phyloP scores from a whole-genome alignment of 306 rosid species.

The Herpetospermum pedunculosum region DNA sequence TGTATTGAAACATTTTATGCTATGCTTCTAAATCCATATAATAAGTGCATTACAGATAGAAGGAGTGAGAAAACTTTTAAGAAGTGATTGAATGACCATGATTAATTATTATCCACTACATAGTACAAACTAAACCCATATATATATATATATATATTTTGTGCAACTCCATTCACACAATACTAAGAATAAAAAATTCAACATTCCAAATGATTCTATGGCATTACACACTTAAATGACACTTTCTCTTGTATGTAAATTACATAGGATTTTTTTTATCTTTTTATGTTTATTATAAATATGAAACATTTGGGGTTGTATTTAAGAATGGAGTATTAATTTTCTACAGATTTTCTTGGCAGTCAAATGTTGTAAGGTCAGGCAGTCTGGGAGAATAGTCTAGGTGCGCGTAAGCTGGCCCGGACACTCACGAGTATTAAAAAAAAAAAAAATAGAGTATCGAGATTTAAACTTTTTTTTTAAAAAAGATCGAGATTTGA shows the following conservation, averaged over 20 bases:
- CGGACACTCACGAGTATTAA: too few relatives aligned
- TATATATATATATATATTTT: background rate
- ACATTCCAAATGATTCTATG: background rate
- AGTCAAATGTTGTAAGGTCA: too few relatives aligned
- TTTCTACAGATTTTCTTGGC: too few relatives aligned
- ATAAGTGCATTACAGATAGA: background rate
- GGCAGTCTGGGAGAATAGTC: too few relatives aligned
- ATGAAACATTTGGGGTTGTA: too few relatives aligned
- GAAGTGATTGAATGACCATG: constrained; percentile 7
- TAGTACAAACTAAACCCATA: constrained; percentile 1
- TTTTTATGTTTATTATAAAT: background rate
- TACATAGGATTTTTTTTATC: background rate
- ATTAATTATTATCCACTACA: background rate
- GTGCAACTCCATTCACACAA: background rate
- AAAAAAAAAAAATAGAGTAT: too few relatives aligned
- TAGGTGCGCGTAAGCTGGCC: too few relatives aligned
- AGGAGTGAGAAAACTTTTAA: background rate
- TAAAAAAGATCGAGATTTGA: too few relatives aligned
- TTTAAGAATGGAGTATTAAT: too few relatives aligned
- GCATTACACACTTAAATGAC: background rate
- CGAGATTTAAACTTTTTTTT: too few relatives aligned
- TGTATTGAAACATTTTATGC: background rate
- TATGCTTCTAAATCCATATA: background rate
- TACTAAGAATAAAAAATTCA: background rate
- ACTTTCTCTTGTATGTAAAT: background rate